Evolutionary conservation across 164 flowering plant species (phyloP).

Genomic region (Paratinospora sagittata): DNA sequence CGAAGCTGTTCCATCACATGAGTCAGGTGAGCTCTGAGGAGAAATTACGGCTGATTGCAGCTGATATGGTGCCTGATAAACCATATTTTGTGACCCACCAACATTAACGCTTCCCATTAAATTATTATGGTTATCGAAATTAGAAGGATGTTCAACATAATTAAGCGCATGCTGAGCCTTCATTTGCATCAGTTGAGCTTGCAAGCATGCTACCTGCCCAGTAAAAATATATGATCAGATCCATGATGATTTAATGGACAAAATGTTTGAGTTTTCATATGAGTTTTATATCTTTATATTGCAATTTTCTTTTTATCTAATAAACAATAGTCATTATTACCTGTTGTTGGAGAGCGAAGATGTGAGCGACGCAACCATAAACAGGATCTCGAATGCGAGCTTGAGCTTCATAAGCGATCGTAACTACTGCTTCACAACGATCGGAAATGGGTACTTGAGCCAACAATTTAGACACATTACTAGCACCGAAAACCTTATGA

Average conservation of each 20-base stretch:
- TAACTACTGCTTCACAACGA: slow-evolving; percentile 91
- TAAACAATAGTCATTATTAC: too few species aligned
- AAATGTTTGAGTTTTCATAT: too few species aligned
- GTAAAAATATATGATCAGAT: not conserved
- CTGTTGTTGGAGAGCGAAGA: slow-evolving; percentile 95
- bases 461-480: slow-evolving; percentile 84
- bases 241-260: not conserved
- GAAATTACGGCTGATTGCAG: slow-evolving; percentile 27
- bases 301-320: too few species aligned
- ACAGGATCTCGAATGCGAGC: slow-evolving; percentile 91
- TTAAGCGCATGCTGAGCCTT: slow-evolving; percentile 52
- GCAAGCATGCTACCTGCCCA: slow-evolving; percentile 63
- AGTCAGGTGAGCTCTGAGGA: slow-evolving; percentile 56
- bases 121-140: slow-evolving; percentile 33
- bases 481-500: slow-evolving; percentile 97
- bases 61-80: slow-evolving; percentile 16
- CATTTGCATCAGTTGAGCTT: slow-evolving; percentile 76
- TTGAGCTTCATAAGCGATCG: slow-evolving; percentile 96
- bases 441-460: slow-evolving; percentile 67
- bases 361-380: slow-evolving; percentile 94
- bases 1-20: slow-evolving; percentile 26
- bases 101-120: slow-evolving; percentile 25
- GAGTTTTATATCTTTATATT: too few species aligned
- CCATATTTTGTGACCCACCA: slow-evolving; percentile 12
- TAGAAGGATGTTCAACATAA: slow-evolving; percentile 15